Conservation (phyloP, 208 protist genomes). For the Angomonas ambiguus region DNA sequence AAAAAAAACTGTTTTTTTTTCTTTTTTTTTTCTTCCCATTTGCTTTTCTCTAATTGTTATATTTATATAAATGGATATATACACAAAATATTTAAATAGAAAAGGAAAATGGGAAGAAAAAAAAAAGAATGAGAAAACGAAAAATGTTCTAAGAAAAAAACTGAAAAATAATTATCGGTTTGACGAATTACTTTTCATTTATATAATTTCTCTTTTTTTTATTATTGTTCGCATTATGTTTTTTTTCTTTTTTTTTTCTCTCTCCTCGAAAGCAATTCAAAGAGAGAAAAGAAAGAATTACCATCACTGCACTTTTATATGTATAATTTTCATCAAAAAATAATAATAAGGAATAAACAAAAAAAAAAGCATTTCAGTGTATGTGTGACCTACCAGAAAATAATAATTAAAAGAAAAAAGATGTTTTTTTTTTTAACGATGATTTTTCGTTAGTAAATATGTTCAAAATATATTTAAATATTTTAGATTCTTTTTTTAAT, state of each 20-base stretch:
- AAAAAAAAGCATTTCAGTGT: too few relatives aligned
- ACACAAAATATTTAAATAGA: not conserved
- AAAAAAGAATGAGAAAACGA: not conserved
- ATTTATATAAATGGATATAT: constrained; percentile 3
- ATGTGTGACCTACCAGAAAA: not conserved
- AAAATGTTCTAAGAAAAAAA: not conserved
- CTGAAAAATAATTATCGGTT: not conserved
- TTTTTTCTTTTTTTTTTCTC: constrained; percentile 12
- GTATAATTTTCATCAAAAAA: not conserved
- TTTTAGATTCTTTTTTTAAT: not conserved
- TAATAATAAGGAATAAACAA: not conserved
- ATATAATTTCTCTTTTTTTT: constrained; percentile 8
- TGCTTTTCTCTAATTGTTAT: not conserved
- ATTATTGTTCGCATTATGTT: not conserved
- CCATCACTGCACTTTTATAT: not conserved
- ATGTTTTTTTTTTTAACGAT: constrained; percentile 6
- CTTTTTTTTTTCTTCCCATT: constrained; percentile 2
- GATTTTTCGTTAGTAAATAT: not conserved
- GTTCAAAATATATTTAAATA: constrained; percentile 31
- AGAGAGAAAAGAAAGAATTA: not conserved
- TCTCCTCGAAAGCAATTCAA: not conserved
- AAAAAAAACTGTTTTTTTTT: not conserved
- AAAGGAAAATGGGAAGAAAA: not conserved
- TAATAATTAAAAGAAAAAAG: not conserved
- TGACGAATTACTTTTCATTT: not conserved